Conservation (phyloP, 345 rosid genomes). For the Gossypium sturtianum region DNA sequence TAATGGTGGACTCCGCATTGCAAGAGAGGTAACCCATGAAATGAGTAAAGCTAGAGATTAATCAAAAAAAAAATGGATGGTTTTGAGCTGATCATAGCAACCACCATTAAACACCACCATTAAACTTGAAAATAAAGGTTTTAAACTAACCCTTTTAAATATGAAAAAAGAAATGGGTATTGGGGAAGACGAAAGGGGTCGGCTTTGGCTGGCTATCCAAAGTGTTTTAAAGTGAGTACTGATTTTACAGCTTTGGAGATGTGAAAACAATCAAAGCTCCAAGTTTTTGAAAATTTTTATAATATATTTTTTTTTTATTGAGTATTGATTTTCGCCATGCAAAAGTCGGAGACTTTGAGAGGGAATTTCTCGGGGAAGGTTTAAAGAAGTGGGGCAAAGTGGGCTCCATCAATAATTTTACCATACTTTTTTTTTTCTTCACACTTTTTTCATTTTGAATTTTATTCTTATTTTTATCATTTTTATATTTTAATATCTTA, state of each 20-base stretch:
- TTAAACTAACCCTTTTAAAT: too few species aligned
- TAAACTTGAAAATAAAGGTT: not conserved
- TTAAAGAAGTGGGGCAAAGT: not conserved
- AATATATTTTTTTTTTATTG: not conserved
- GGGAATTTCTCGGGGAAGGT: conserved; percentile 16
- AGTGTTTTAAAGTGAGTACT: not conserved
- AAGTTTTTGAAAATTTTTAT: not conserved
- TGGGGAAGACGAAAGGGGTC: too few species aligned
- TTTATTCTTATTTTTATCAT: too few species aligned
- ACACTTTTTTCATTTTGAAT: too few species aligned
- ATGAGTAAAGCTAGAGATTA: not conserved
- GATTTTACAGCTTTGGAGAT: not conserved
- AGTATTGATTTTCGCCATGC: not conserved
- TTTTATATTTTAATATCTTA: too few species aligned
- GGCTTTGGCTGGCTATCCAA: too few species aligned
- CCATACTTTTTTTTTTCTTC: too few species aligned
- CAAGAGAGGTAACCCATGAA: conserved; percentile 49
- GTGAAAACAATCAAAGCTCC: not conserved
- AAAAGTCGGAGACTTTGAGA: not conserved
- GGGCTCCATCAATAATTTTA: not conserved
- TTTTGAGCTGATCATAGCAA: too few species aligned
- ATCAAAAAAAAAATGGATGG: too few species aligned
- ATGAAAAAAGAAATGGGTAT: too few species aligned
- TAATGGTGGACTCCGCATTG: conserved; percentile 57
- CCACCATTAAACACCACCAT: not conserved